These are phyloP conservation scores for Malus sieversii DNA, from an alignment of 306 rosid species.

Conservation along the genomic window DNA sequence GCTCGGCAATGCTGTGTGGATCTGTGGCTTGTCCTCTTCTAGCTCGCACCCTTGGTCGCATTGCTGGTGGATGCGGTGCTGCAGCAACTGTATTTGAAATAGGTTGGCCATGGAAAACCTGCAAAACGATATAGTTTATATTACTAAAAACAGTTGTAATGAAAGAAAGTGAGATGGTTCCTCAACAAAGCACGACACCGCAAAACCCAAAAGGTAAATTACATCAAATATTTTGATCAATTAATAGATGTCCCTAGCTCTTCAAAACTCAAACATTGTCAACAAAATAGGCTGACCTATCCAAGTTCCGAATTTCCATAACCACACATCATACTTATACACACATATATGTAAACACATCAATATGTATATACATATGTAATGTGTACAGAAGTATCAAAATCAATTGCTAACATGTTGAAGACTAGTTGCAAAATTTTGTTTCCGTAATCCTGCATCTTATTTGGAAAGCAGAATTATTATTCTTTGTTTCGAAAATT, in stretches of 20 bases:
- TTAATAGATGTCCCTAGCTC: not conserved
- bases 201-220: not conserved
- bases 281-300: not conserved
- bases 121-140: slow-evolving; percentile 20
- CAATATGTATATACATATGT: not conserved
- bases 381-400: not conserved
- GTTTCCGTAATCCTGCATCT: not conserved
- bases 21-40: slow-evolving; percentile 99
- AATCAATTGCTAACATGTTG: not conserved
- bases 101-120: slow-evolving; percentile 82
- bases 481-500: not conserved
- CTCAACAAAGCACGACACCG: not conserved
- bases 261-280: not conserved
- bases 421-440: not conserved
- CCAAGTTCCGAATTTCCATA: not conserved
- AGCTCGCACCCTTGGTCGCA: slow-evolving; percentile 97
- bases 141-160: not conserved
- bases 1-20: slow-evolving; percentile 98
- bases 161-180: not conserved
- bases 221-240: not conserved
- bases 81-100: slow-evolving; percentile 48
- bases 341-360: not conserved
- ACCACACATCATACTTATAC: not conserved
- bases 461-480: not conserved
- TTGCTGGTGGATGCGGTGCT: slow-evolving; percentile 78